Evolutionary conservation across 2,329 filamentous ascomycete genomes (phyloP).

Genomic region (Penicillium sp.): DNA sequence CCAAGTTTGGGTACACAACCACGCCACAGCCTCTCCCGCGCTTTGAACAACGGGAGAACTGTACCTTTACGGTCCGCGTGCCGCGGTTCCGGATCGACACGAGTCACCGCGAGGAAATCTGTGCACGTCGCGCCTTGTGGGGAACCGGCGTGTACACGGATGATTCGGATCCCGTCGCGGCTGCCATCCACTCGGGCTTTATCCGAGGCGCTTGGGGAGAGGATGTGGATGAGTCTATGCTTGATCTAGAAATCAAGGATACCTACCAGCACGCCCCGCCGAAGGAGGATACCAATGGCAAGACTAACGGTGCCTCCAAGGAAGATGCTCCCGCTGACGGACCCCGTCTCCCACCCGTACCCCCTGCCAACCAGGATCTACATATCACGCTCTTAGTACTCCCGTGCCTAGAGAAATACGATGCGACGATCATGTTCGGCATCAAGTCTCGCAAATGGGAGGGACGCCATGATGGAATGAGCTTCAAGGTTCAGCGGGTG

Average conservation of each 20-base stretch:
- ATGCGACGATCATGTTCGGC: conserved; percentile 74
- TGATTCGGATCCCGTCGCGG: conserved; percentile 90
- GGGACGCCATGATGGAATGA: conserved; percentile 80
- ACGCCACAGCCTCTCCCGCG: conserved; percentile 75
- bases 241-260: conserved; percentile 60
- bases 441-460: conserved; percentile 82
- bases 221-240: conserved; percentile 71
- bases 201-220: conserved; percentile 86
- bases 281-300: conserved; percentile 38
- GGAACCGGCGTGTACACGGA: conserved; percentile 95
- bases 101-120: conserved; percentile 79
- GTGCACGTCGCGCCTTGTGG: conserved; percentile 79
- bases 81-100: conserved; percentile 75
- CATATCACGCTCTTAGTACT: conserved; percentile 87
- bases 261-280: conserved; percentile 50
- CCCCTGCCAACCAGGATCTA: conserved; percentile 72
- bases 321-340: conserved; percentile 23
- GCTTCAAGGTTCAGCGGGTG: conserved; percentile 80
- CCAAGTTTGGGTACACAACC: conserved; percentile 62
- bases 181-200: conserved; percentile 92
- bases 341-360: conserved; percentile 48
- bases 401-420: conserved; percentile 77
- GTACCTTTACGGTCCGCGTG: conserved; percentile 86
- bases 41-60: conserved; percentile 81
- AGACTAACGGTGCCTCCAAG: conserved; percentile 16